Evolutionary conservation across 1,139 yeast species (phyloP).

Genomic region (Kodamaea sp.): DNA sequence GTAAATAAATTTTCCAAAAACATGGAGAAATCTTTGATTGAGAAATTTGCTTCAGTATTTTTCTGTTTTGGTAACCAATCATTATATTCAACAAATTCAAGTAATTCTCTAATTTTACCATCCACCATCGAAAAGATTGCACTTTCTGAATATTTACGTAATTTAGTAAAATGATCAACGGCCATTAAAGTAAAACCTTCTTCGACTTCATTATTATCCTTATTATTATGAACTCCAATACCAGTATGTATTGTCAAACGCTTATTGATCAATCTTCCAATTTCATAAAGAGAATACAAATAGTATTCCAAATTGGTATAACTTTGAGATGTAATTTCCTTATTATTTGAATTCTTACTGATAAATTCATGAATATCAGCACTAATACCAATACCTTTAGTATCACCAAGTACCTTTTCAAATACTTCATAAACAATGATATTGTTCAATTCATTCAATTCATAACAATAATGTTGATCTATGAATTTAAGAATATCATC

Average conservation of each 20-base stretch:
- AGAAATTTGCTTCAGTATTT: conserved; percentile 64
- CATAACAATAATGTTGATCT: conserved; percentile 58
- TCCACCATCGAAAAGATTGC: conserved; percentile 80
- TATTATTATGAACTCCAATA: conserved; percentile 38
- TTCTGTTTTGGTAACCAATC: conserved; percentile 55
- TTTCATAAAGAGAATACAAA: conserved; percentile 55
- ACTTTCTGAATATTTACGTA: conserved; percentile 74
- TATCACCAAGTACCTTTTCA: conserved; percentile 62
- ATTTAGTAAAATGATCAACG: conserved; percentile 50
- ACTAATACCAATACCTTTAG: conserved; percentile 55
- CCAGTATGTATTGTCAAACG: conserved; percentile 52
- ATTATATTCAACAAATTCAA: conserved; percentile 83
- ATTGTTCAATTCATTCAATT: conserved; percentile 41
- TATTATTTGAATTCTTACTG: conserved; percentile 57
- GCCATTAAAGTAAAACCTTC: conserved; percentile 42
- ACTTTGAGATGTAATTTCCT: conserved; percentile 89
- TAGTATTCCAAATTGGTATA: conserved; percentile 85
- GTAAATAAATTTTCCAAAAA: conserved; percentile 83
- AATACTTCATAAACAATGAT: conserved; percentile 58
- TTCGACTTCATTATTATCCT: conserved; percentile 21
- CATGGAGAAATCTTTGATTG: conserved; percentile 81
- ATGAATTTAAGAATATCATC: conserved; percentile 61
- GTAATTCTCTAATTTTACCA: conserved; percentile 68
- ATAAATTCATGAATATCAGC: conserved; percentile 63
- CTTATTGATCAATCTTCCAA: conserved; percentile 45